A percentile compares a stretch with the other conserved stretches of the same genome.
Evolutionary conservation across 352 stramenopile genomes (phyloP).

Genomic region (Thraustochytrium sp.): DNA sequence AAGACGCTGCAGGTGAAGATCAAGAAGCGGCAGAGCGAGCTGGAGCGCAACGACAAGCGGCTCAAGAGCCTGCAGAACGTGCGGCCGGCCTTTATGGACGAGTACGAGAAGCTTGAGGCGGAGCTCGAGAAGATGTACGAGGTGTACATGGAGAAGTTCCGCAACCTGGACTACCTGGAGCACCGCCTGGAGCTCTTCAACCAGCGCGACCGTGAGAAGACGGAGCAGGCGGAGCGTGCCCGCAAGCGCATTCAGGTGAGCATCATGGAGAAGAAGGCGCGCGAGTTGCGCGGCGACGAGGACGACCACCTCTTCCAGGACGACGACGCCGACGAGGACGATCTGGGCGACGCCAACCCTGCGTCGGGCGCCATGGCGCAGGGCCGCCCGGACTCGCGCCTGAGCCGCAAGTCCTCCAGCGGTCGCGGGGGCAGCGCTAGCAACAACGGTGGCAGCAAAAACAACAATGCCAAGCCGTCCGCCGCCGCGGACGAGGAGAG

Average conservation of each 20-base stretch:
- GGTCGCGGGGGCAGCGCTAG: slow-evolving; percentile 56
- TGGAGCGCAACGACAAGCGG: slow-evolving; percentile 88
- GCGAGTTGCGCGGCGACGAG: slow-evolving; percentile 74
- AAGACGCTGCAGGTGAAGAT: slow-evolving; percentile 81
- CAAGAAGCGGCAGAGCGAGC: slow-evolving; percentile 86
- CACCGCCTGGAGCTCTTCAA: slow-evolving; percentile 73
- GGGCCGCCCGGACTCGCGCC: slow-evolving; percentile 53
- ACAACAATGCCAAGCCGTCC: not conserved
- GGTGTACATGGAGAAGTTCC: slow-evolving; percentile 83
- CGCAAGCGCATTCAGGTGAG: slow-evolving; percentile 86
- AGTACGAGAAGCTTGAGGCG: slow-evolving; percentile 93
- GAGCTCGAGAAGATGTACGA: slow-evolving; percentile 91
- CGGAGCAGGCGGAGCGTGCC: slow-evolving; percentile 73
- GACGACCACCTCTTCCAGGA: slow-evolving; percentile 64
- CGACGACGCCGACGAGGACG: slow-evolving; percentile 50
- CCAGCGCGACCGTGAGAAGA: slow-evolving; percentile 71
- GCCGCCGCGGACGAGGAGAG: slow-evolving; percentile 46
- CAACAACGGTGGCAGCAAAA: slow-evolving; percentile 34
- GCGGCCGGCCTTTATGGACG: slow-evolving; percentile 90
- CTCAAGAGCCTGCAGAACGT: slow-evolving; percentile 83
- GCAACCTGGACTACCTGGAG: slow-evolving; percentile 94
- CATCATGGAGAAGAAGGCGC: slow-evolving; percentile 79
- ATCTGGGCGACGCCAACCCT: slow-evolving; percentile 52
- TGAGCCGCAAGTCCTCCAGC: slow-evolving; percentile 58
- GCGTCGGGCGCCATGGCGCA: not conserved